Conservation (phyloP, 768 basidiomycete species). For the Galerina marginata region DNA sequence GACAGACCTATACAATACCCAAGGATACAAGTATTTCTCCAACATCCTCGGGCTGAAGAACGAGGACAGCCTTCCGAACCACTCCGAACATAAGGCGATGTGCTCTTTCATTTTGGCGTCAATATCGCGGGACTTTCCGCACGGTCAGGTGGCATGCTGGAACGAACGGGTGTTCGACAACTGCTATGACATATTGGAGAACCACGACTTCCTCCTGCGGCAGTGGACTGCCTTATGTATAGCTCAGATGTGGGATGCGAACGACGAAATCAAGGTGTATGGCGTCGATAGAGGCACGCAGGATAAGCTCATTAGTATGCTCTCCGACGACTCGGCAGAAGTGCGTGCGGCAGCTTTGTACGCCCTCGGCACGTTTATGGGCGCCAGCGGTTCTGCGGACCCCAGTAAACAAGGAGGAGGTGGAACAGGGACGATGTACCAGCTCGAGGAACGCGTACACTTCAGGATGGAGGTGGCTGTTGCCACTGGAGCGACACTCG, state of each 20-base stretch:
- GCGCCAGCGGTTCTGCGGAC: slow-evolving; percentile 82
- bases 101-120: slow-evolving; percentile 95
- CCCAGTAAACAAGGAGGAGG: slow-evolving; percentile 74
- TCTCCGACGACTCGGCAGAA: slow-evolving; percentile 90
- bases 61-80: slow-evolving; percentile 83
- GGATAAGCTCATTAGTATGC: slow-evolving; percentile 77
- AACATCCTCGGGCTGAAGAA: slow-evolving; percentile 73
- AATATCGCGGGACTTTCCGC: slow-evolving; percentile 86
- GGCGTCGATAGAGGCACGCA: slow-evolving; percentile 82
- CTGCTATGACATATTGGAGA: slow-evolving; percentile 84
- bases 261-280: slow-evolving; percentile 88
- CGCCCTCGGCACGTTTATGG: slow-evolving; percentile 92
- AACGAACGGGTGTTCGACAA: slow-evolving; percentile 83
- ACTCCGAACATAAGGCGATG: slow-evolving; percentile 96
- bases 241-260: slow-evolving; percentile 91
- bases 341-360: slow-evolving; percentile 91
- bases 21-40: slow-evolving; percentile 87
- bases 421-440: slow-evolving; percentile 81
- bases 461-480: slow-evolving; percentile 92
- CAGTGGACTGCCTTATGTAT: slow-evolving; percentile 96
- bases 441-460: slow-evolving; percentile 78
- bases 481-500: slow-evolving; percentile 85
- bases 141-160: slow-evolving; percentile 87
- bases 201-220: slow-evolving; percentile 89
- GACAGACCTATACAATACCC: slow-evolving; percentile 82